phyloP scores from a whole-genome alignment of 768 basidiomycete genomes.

The Nidula microcarpa region DNA sequence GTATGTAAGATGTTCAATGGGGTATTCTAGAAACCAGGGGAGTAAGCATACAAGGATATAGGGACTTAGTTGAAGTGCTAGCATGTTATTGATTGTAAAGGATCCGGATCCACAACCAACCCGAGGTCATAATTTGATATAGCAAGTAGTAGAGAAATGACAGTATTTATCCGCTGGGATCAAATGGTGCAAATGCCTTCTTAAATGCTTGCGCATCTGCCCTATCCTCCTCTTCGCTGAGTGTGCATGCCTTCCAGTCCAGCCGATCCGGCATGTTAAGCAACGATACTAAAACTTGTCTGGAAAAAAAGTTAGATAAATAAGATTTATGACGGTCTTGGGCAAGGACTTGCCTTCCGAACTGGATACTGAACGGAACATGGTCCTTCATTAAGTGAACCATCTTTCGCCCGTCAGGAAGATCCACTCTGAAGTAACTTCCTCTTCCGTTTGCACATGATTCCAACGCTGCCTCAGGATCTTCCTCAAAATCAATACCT shows the following conservation, averaged over 20 bases:
- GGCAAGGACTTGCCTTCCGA: slow-evolving; percentile 70
- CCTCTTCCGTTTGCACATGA: slow-evolving; percentile 50
- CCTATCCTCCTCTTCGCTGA: slow-evolving; percentile 82
- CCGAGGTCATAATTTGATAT: no score
- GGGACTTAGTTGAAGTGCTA: no score
- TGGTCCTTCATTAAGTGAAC: slow-evolving; percentile 82
- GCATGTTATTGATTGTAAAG: no score
- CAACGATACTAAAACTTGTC: slow-evolving; percentile 79
- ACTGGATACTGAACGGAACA: slow-evolving; percentile 84
- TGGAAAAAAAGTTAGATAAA: slow-evolving; percentile 21
- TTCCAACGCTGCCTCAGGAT: slow-evolving; percentile 61
- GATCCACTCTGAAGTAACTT: slow-evolving; percentile 88
- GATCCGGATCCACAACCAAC: no score
- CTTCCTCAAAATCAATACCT: slow-evolving; percentile 74
- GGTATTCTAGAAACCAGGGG: no score
- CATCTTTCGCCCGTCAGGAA: slow-evolving; percentile 82
- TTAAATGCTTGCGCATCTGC: slow-evolving; percentile 85
- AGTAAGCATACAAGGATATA: no score
- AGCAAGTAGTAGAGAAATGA: slow-evolving; percentile 1
- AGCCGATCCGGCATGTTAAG: slow-evolving; percentile 72
- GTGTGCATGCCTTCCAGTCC: slow-evolving; percentile 90
- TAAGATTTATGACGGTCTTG: not conserved
- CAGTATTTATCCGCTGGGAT: slow-evolving; percentile 33
- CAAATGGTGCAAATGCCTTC: slow-evolving; percentile 71
- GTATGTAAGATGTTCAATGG: no score